These are phyloP conservation scores for Alternaria viburni DNA, from an alignment of 2,329 filamentous ascomycete genomes.

Conservation along the genomic window DNA sequence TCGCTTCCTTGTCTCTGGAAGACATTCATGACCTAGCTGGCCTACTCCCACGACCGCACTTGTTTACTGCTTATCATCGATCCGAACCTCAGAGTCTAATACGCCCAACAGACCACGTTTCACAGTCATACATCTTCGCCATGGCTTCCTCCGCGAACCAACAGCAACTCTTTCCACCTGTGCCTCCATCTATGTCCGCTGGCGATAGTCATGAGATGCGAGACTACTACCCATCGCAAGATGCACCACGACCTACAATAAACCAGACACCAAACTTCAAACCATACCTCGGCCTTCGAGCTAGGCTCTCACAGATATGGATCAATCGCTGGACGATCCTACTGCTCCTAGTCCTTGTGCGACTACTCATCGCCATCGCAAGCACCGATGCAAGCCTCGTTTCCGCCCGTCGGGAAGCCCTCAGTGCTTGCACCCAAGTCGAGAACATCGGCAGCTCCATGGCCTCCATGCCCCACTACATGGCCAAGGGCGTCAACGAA, in stretches of 20 bases:
- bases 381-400: constrained; percentile 75
- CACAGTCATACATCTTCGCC: constrained; percentile 32
- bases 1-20: constrained; percentile 36
- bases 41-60: constrained; percentile 19
- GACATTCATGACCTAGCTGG: constrained; percentile 31
- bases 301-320: constrained; percentile 94
- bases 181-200: constrained; percentile 65
- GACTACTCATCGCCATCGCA: constrained; percentile 77
- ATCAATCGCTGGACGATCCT: constrained; percentile 97
- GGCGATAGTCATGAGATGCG: constrained; percentile 65
- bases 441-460: constrained; percentile 93
- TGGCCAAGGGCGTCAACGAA: constrained; percentile 86
- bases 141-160: constrained; percentile 60
- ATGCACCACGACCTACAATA: constrained; percentile 62
- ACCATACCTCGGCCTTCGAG: constrained; percentile 88
- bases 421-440: constrained; percentile 88
- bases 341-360: constrained; percentile 81
- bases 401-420: constrained; percentile 78
- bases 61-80: neutral
- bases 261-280: constrained; percentile 75
- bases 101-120: constrained; percentile 39
- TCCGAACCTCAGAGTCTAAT: constrained; percentile 36
- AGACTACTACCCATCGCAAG: constrained; percentile 64
- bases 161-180: constrained; percentile 61
- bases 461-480: constrained; percentile 98